phyloP scores from a whole-genome alignment of 208 protist species.

The Leishmania lainsoni region DNA sequence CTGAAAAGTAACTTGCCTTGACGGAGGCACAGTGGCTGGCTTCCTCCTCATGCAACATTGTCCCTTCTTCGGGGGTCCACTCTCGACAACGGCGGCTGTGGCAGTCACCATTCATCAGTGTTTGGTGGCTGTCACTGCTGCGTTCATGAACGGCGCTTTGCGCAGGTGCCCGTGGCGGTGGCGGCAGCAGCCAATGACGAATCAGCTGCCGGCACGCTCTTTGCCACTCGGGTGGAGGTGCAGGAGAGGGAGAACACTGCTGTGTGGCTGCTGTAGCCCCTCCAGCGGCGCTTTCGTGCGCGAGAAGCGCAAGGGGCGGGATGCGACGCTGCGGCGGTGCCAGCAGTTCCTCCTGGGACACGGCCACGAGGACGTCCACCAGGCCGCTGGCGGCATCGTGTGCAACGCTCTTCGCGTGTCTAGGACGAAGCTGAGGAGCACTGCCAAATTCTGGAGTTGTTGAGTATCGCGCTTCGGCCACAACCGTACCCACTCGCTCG shows the following conservation, averaged over 20 bases:
- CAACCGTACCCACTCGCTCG: neutral
- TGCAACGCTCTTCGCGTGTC: neutral
- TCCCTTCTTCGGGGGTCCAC: neutral
- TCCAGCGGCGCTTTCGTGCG: neutral
- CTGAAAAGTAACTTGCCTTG: neutral
- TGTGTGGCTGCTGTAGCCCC: neutral
- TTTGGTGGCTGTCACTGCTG: neutral
- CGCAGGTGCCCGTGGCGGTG: neutral
- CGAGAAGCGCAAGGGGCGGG: neutral
- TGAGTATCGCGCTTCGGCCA: neutral
- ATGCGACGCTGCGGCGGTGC: neutral
- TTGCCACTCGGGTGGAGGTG: constrained; percentile 1
- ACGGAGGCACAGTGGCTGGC: neutral
- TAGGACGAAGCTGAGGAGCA: neutral
- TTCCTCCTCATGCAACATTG: neutral
- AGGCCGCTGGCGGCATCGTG: neutral
- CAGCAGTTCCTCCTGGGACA: neutral
- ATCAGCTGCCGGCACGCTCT: constrained; percentile 9
- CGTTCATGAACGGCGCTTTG: neutral
- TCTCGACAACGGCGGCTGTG: neutral
- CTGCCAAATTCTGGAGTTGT: neutral
- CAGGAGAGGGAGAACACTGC: neutral
- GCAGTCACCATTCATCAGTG: neutral
- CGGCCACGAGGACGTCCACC: neutral
- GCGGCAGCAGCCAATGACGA: constrained; percentile 4